These are phyloP conservation scores for Calycina herbarum DNA, from an alignment of 2,329 filamentous ascomycete species.

Conservation along the genomic window DNA sequence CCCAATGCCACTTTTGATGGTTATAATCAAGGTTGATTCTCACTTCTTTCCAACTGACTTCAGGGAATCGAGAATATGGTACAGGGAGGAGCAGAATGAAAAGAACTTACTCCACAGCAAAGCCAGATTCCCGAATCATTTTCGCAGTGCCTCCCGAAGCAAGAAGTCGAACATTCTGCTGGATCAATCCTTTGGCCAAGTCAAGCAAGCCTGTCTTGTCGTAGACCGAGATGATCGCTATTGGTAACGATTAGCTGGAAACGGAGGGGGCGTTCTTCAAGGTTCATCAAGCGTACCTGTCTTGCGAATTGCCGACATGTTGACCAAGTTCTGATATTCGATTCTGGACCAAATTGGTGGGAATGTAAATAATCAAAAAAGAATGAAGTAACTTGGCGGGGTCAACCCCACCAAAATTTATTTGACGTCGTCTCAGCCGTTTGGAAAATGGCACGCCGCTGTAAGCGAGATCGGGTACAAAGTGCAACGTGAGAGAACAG, in stretches of 20 bases:
- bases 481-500: too few relatives aligned
- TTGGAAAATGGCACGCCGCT: not conserved
- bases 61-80: slow-evolving; percentile 7
- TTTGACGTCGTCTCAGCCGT: not conserved
- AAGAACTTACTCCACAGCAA: slow-evolving; percentile 82
- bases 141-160: slow-evolving; percentile 94
- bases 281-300: slow-evolving; percentile 20
- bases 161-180: slow-evolving; percentile 88
- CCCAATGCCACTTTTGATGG: slow-evolving; percentile 1
- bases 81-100: slow-evolving; percentile 3
- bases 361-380: not conserved
- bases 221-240: slow-evolving; percentile 94
- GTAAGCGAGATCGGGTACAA: not conserved
- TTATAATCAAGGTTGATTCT: not conserved
- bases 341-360: slow-evolving; percentile 1
- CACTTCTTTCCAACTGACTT: slow-evolving; percentile 4
- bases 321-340: slow-evolving; percentile 13
- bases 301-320: slow-evolving; percentile 28
- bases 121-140: slow-evolving; percentile 95
- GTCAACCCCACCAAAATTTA: not conserved
- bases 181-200: slow-evolving; percentile 83
- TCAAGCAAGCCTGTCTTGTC: slow-evolving; percentile 97
- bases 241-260: slow-evolving; percentile 16
- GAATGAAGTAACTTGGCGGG: slow-evolving; percentile 10
- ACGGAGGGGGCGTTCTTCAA: not conserved